Evolutionary conservation across 345 rosid genomes (phyloP), one percentile per base, ranked within the genome.

Genomic region (Pelargonium nanum): DNA sequence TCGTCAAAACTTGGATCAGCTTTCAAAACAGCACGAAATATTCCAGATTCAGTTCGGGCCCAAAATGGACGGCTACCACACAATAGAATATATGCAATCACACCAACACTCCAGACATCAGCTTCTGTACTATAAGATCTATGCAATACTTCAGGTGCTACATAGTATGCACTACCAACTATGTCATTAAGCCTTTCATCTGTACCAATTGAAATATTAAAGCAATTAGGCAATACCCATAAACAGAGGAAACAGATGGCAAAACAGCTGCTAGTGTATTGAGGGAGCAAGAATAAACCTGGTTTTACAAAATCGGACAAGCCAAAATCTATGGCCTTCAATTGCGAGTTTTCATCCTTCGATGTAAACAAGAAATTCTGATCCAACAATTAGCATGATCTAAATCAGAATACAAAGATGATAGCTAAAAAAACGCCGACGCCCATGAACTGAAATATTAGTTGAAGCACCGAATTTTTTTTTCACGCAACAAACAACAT

Each of bases 21-120:
- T 78, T 89, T 93, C 68, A 89, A 65, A 76, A 93, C 96, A 65
- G 96, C 86, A 55, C 91, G 83, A 59, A 93, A 93, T 75, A 93
- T 89, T 56, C 99, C 97, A 6, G 99, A 89, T 77, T 93, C 97
- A 0, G 86, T 89, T 59, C 88, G 83, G 9, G 99, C 94, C 97
- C 99, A 93, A 77, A 93, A 93, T 53, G 99, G 99, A 45, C 99
- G 88, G 68, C 97, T 85, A 56, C 99, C 97, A 57, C 99, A 89
- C 30, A 93, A 77, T 26, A 93, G 79, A 72, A 93, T 93, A 64
- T 89, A 93, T 1, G 91, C 89, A 61, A 93, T 93, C 63, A 93
- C 97, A 15, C 99, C 99, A 63, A 89, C 68, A 63, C 99, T 93
- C 99, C 99, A 89, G 56, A 87, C 89, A 77, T 93, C 99, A 30